Conservation (phyloP, 441 rosid species). For the Populus hybrid region DNA sequence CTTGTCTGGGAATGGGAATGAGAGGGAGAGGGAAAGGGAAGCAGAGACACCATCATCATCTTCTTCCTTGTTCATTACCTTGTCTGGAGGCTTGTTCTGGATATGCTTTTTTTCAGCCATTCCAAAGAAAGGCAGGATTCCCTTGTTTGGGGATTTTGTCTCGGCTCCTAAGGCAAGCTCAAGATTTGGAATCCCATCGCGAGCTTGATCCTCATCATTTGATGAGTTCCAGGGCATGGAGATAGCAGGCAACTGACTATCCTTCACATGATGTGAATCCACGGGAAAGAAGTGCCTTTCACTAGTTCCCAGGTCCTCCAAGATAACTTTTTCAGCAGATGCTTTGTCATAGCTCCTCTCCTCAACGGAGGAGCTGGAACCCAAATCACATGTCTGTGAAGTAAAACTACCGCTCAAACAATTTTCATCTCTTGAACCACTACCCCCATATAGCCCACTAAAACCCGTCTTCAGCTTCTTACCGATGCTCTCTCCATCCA, state of each 20-base stretch:
- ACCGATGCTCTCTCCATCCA: constrained; percentile 35
- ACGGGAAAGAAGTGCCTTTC: constrained; percentile 78
- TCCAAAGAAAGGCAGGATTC: constrained; percentile 54
- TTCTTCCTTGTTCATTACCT: constrained; percentile 38
- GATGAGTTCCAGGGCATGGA: constrained; percentile 33
- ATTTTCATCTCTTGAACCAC: constrained; percentile 27
- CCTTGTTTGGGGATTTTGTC: constrained; percentile 41
- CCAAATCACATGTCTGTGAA: constrained; percentile 31
- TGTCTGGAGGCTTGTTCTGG: constrained; percentile 35
- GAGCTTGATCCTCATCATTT: constrained; percentile 27
- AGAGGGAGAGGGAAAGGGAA: constrained; percentile 88
- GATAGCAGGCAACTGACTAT: constrained; percentile 33
- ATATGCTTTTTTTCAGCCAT: constrained; percentile 33
- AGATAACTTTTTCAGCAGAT: constrained; percentile 42
- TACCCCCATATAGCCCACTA: constrained; percentile 33
- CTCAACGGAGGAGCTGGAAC: constrained; percentile 30
- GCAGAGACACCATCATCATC: constrained; percentile 51
- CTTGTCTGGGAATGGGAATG: constrained; percentile 59
- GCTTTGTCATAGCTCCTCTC: constrained; percentile 26
- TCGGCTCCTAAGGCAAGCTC: constrained; percentile 94
- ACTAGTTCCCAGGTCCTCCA: constrained; percentile 40
- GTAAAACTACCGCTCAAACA: constrained; percentile 30
- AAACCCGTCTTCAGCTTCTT: constrained; percentile 54
- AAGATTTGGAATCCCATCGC: constrained; percentile 64
- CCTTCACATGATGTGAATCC: constrained; percentile 39